Evolutionary conservation across 129 eudicot species (phyloP).

Genomic region (Saussurea involucrata): DNA sequence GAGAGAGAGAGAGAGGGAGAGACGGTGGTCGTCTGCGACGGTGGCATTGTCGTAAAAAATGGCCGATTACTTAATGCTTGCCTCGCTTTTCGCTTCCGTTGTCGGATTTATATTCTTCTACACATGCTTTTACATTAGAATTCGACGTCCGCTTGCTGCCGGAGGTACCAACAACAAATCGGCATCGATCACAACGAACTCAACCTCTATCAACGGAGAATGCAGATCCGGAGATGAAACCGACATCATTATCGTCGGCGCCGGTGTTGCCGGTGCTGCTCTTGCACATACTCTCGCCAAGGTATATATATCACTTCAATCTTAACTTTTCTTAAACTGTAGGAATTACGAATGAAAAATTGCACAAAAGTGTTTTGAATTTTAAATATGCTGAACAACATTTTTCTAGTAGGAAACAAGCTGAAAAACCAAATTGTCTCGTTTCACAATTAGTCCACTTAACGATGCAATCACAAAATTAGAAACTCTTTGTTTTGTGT

Average conservation of each 20-base stretch:
- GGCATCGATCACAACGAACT: constrained; percentile 23
- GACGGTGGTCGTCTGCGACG: background rate
- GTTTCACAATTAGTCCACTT: background rate
- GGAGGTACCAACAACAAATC: constrained; percentile 1
- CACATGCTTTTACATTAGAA: background rate
- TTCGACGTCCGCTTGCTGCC: background rate
- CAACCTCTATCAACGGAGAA: constrained; percentile 21
- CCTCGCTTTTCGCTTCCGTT: constrained; percentile 15
- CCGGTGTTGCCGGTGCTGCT: constrained; percentile 47
- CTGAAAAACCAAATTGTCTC: too few species aligned
- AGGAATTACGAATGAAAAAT: background rate
- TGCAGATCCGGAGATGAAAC: constrained; percentile 31
- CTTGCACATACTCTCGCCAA: constrained; percentile 53
- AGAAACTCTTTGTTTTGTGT: background rate
- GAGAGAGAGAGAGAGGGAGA: background rate
- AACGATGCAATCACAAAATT: background rate
- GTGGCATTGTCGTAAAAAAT: constrained; percentile 25
- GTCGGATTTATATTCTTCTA: constrained; percentile 9
- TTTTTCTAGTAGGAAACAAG: background rate
- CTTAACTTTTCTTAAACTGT: background rate
- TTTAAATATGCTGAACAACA: background rate
- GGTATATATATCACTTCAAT: constrained; percentile 20
- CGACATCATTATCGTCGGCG: constrained; percentile 56
- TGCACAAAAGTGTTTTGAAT: background rate
- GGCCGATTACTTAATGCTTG: constrained; percentile 25